Base-by-base conservation (phyloP, 2,329 filamentous ascomycete species). In the Neoscytalidium dimidiatum region DNA sequence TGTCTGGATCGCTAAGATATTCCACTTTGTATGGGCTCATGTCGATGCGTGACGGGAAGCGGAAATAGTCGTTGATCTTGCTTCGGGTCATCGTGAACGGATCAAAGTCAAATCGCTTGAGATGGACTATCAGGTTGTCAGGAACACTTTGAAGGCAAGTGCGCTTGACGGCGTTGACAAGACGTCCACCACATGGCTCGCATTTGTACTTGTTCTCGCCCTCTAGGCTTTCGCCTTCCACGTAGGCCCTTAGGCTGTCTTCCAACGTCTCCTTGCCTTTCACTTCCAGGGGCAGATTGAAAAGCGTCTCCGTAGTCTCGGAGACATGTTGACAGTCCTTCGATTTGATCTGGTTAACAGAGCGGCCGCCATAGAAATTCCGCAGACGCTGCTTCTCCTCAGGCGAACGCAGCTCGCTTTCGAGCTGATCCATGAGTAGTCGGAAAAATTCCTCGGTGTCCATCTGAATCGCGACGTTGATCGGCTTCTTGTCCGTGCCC, bases 171-270 rank as follows among this genome's bases (percentile, higher is more conserved):
- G 95, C 95, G 77, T 97, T 91, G 17, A 99, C 95, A 71, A 82
- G 77, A 49, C 95, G 91, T 11, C 87, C 87, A 67, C 92, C 91
- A 75, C 95, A 99, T 4, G 88, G 90, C 31, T 93, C 94, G 79
- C 95, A 99, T 69, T 96, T 96, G 82, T 98, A 99, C 79, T 97
- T 97, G 81, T 99, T 98, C 72, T 97, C 93, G 43, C 96, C 95
- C 82, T 97, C 92, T 90, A 99, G 94, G 38, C 95, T 88, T 78
- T 99, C 95, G 3, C 95, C 95, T 74, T 96, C 92, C 13, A 98
- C 93, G 75, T 97, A 98, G n/a, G 94, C 92, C 70, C 93, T 88
- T 14, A 99, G 82, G 73, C 95, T 98, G 69, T 97, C 93, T 71
- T 92, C 84, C 1, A 99, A 85, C 33, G 84, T 90, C 23, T 83